phyloP scores from a whole-genome alignment of 2,329 filamentous ascomycete genomes.

The Dactylellina leptospora region DNA sequence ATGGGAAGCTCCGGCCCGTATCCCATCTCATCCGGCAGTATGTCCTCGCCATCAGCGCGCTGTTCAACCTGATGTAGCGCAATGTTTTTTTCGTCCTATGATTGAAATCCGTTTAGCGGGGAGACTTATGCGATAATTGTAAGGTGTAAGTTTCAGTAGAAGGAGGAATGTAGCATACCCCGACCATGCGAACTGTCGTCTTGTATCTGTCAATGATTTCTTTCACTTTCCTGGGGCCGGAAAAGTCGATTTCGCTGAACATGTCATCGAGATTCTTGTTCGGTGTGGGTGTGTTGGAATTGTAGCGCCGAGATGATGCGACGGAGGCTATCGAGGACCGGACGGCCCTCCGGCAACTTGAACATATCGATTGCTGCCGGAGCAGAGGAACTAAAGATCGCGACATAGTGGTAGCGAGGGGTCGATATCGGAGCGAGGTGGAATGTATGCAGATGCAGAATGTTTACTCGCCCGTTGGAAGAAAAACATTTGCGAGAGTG shows the following conservation, averaged over 20 bases:
- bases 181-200: slow-evolving; percentile 6
- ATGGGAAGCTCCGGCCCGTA: slow-evolving; percentile 25
- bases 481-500: not conserved
- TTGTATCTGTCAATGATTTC: slow-evolving; percentile 44
- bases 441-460: no score
- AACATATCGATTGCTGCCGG: slow-evolving; percentile 33
- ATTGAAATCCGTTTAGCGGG: not conserved
- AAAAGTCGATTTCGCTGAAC: slow-evolving; percentile 51
- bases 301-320: slow-evolving; percentile 26
- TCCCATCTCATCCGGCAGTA: slow-evolving; percentile 17
- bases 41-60: slow-evolving; percentile 30
- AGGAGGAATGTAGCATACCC: not conserved
- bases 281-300: slow-evolving; percentile 11
- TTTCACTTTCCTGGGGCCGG: slow-evolving; percentile 27
- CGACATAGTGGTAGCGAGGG: slow-evolving; percentile 17
- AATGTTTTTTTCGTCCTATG: not conserved
- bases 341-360: slow-evolving; percentile 30
- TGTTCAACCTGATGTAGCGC: slow-evolving; percentile 22
- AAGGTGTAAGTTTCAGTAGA: not conserved
- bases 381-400: slow-evolving; percentile 27
- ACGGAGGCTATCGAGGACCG: slow-evolving; percentile 11
- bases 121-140: not conserved
- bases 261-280: slow-evolving; percentile 10
- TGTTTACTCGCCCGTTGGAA: not conserved
- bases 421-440: not conserved